Percentiles rank a stretch among this genome's conserved stretches.
Evolutionary conservation across 129 eudicot species (phyloP).

Genomic region (Artemisia argyi): DNA sequence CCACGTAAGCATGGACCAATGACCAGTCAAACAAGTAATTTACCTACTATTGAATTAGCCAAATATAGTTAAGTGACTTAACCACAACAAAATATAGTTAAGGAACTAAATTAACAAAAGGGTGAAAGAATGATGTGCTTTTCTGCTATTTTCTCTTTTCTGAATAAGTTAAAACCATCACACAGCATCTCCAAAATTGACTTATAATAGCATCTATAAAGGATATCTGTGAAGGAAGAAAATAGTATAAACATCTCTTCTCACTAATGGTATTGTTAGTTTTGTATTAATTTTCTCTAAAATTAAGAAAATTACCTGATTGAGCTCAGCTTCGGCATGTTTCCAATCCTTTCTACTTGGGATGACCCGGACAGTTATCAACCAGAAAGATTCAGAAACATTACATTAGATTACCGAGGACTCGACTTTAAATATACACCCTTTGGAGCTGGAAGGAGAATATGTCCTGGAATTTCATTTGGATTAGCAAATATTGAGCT

Average conservation of each 20-base stretch:
- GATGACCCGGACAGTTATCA: conserved; percentile 22
- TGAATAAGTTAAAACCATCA: background rate
- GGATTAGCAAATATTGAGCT: conserved; percentile 23
- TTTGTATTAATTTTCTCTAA: too few relatives aligned
- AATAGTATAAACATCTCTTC: background rate
- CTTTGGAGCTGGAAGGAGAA: conserved; percentile 28
- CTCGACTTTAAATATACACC: conserved; percentile 16
- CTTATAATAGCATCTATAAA: background rate
- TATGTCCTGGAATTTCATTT: conserved; percentile 24
- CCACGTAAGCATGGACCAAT: too few relatives aligned
- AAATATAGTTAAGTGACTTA: too few relatives aligned
- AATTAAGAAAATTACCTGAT: background rate
- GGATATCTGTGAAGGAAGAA: background rate
- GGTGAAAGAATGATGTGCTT: too few relatives aligned
- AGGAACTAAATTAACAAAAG: too few relatives aligned
- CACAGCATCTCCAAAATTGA: conserved; percentile 15
- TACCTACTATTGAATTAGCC: too few relatives aligned
- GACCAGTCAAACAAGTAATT: too few relatives aligned
- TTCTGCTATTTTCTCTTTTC: too few relatives aligned
- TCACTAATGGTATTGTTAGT: too few relatives aligned
- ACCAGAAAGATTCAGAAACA: conserved; percentile 22
- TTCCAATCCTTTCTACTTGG: conserved; percentile 22
- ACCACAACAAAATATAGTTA: too few relatives aligned
- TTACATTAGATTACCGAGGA: conserved; percentile 22
- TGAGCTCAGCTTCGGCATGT: conserved; percentile 13